Evolutionary conservation across 805 yeast species (phyloP).

Genomic region (Metschnikowia drakensbergensis): DNA sequence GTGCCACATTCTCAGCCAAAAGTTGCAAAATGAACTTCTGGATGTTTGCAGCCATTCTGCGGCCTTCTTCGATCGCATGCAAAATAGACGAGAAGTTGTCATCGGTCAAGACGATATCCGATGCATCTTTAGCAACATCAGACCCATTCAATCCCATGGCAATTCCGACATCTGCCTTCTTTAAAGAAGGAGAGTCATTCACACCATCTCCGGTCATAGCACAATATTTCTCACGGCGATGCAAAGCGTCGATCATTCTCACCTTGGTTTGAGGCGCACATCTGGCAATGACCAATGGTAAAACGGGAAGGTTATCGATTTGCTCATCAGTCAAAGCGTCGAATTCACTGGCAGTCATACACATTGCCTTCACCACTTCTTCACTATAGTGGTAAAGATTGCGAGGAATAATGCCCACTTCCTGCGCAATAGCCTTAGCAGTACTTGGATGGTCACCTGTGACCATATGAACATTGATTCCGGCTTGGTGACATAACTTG

Average conservation of each 20-base stretch:
- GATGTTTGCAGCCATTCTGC: slow-evolving; percentile 21
- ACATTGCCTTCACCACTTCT: slow-evolving; percentile 60
- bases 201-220: slow-evolving; percentile 68
- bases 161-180: slow-evolving; percentile 28
- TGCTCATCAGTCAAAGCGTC: slow-evolving; percentile 59
- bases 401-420: slow-evolving; percentile 25
- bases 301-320: slow-evolving; percentile 57
- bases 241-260: slow-evolving; percentile 71
- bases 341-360: slow-evolving; percentile 72
- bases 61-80: slow-evolving; percentile 27
- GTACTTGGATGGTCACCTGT: slow-evolving; percentile 22
- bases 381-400: slow-evolving; percentile 53
- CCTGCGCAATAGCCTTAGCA: slow-evolving; percentile 22
- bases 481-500: slow-evolving; percentile 20
- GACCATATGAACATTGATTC: slow-evolving; percentile 21
- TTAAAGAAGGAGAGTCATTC: slow-evolving; percentile 27
- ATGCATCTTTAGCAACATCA: slow-evolving; percentile 28
- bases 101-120: slow-evolving; percentile 27
- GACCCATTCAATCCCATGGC: slow-evolving; percentile 31
- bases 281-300: slow-evolving; percentile 76
- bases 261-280: slow-evolving; percentile 84
- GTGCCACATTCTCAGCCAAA: slow-evolving; percentile 32
- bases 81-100: slow-evolving; percentile 27
- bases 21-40: slow-evolving; percentile 21
- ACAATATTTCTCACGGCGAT: slow-evolving; percentile 42